Base-by-base conservation (phyloP, 306 rosid genomes). In the Begonia masoniana region DNA sequence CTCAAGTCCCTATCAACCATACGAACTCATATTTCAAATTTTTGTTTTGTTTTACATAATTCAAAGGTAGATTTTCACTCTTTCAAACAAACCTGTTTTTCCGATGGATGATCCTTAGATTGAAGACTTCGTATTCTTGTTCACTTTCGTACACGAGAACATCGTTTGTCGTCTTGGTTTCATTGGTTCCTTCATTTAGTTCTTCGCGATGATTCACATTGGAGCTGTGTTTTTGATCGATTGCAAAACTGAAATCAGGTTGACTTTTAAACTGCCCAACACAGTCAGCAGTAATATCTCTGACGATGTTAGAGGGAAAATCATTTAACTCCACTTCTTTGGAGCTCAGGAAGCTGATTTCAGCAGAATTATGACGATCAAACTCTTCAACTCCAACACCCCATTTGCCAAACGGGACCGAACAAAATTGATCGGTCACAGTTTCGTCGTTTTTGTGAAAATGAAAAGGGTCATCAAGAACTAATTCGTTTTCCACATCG, bases 61-160 rank as follows among this genome's bases (percentile, higher is more conserved):
- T 26, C 3, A 26, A 24, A 26, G 36, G 36, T 26, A 26, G 36
- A 4, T 26, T 26, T 26, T 26, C 36, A 26, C 36, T 26, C 36
- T 0, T 4, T 45, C 13, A 45, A 75, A 52, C 72, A 54, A 73
- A 92, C 99, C 99, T 92, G 83, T 92, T 92, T 57, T 83, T 92
- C 62, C 99, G 77, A 71, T 92, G 99, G 73, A 92, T 54, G 54
- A 92, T 76, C 79, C 93, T 79, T 16, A 92, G 77, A 47, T 92
- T 78, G 51, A 86, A 86, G 41, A 86, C 87, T 77, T 92, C 99
- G 52, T 68, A 74, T 47, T 85, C 96, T 41, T 87, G 76, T 13
- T 61, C 70, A 51, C 52, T 67, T 60, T 60, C 35, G 50, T 64
- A 72, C 68, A 76, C 73, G 39, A 31, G 8, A 31, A 31, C 39